phyloP scores from a whole-genome alignment of 2,329 filamentous ascomycete species.

The Trichoderma sp. region DNA sequence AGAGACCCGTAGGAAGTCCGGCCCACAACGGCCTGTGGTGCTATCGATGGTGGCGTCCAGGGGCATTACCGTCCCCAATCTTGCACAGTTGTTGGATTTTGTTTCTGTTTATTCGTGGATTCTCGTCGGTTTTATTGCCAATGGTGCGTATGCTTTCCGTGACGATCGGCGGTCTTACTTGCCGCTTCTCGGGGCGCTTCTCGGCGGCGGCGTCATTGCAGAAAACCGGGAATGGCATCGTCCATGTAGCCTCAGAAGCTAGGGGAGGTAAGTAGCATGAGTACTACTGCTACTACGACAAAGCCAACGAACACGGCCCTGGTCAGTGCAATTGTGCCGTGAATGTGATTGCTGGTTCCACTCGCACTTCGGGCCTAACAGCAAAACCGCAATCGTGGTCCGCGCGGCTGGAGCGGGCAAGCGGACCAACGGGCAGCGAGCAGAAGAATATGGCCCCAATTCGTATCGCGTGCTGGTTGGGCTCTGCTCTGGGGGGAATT shows the following conservation, averaged over 20 bases:
- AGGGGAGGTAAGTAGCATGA: background rate
- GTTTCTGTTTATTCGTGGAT: background rate
- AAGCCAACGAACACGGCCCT: background rate
- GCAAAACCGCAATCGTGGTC: background rate
- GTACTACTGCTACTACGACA: background rate
- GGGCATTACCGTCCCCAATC: background rate
- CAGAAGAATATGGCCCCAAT: background rate
- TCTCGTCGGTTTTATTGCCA: background rate
- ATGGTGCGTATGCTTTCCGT: background rate
- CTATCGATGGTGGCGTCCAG: constrained; percentile 12
- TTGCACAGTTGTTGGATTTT: background rate
- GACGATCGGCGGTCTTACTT: background rate
- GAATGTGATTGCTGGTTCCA: background rate
- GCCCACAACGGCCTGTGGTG: constrained; percentile 3
- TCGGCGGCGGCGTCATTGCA: background rate
- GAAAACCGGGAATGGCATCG: background rate
- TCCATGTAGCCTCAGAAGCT: background rate
- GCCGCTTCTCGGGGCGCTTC: background rate
- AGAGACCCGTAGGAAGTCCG: background rate
- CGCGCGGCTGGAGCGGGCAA: constrained; percentile 5
- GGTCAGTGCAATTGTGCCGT: background rate
- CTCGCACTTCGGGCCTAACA: constrained; percentile 18
- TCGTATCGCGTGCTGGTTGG: background rate
- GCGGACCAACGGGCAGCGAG: background rate
- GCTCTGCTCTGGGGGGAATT: background rate